Base-by-base conservation (phyloP, 306 rosid genomes). In the Quercus cerris region DNA sequence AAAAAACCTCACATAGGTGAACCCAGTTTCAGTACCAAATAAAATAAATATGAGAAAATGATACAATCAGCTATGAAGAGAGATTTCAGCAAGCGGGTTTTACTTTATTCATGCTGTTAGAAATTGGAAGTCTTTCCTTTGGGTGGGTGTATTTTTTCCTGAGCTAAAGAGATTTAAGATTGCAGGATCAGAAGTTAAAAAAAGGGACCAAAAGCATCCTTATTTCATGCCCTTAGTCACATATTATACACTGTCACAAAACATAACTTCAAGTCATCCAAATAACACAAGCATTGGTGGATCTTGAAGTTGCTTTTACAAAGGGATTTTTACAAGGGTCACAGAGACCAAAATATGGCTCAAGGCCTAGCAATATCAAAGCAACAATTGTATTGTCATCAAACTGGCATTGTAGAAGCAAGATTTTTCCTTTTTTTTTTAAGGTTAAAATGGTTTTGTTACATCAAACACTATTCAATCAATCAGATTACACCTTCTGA, bases 401-500 rank as follows among this genome's bases (percentile, higher is more conserved):
- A 59, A 75, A 67, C 69, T 13, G 79, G 68, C 76, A 51, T 56
- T 46, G 20, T 33, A 52, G n/a, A 70, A 66, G 56, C 74, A 70
- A 70, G 46, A 19, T 2, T 46, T 6, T 30, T 64, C 56, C 10
- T 22, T 57, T 59, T 57, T 59, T 63, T 62, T 62, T 11, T 18
- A 71, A 67, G 75, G 70, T 75, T 82, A 33, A 76, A 23, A 14
- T n/a, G 56, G 73, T 52, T 77, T 71, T 61, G 44, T 61, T 82
- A 64, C 71, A 72, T 78, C 81, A 54, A 75, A 61, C 18, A 79
- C 44, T 8, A 44, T 10, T 72, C 70, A 77, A 73, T 82, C 70
- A 58, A 76, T 80, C 31, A 79, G 75, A 78, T 79, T 78, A 57
- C 75, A 75, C 70, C 81, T 81, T 79, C 28, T 30, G 22, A 75